A percentile compares a stretch with the other conserved stretches of the same genome.
phyloP scores from a whole-genome alignment of 257 asterid genomes.

The Ajuga chamaepitys region DNA sequence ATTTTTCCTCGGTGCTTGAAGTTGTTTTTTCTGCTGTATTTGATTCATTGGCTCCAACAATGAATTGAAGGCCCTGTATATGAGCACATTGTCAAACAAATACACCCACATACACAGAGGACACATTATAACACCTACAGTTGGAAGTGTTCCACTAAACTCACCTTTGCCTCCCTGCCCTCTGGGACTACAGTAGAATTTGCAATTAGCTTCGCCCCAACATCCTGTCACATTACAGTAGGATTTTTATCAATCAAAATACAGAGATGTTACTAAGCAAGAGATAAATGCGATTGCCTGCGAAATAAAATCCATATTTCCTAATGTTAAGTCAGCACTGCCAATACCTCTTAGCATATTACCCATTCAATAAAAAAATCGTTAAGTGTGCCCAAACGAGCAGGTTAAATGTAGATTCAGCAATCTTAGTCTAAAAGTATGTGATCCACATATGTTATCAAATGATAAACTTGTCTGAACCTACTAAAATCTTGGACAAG shows the following conservation, averaged over 20 bases:
- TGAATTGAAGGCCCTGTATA: conserved; percentile 62
- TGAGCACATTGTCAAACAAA: background rate
- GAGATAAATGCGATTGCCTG: background rate
- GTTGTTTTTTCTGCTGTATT: conserved; percentile 18
- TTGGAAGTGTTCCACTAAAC: background rate
- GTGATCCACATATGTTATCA: no score
- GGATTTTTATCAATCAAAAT: background rate
- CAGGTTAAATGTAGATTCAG: background rate
- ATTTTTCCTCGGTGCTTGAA: conserved; percentile 18
- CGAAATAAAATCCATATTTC: background rate
- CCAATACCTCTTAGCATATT: background rate
- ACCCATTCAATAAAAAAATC: background rate
- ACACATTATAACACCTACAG: background rate
- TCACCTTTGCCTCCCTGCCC: conserved; percentile 37
- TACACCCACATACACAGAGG: background rate
- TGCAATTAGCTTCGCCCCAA: conserved; percentile 46
- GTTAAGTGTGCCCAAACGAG: background rate
- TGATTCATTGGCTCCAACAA: conserved; percentile 40
- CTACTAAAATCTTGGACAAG: background rate
- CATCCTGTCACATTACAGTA: conserved; percentile 34
- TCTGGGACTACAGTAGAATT: conserved; percentile 32
- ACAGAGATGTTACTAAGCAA: background rate
- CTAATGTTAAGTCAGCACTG: background rate
- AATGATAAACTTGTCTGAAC: background rate
- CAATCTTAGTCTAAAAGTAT: background rate